Percentiles rank a stretch among this genome's conserved stretches.
These are phyloP conservation scores for Saccharomyces hybrid DNA, from an alignment of 1,139 yeast genomes.

Conservation along the genomic window DNA sequence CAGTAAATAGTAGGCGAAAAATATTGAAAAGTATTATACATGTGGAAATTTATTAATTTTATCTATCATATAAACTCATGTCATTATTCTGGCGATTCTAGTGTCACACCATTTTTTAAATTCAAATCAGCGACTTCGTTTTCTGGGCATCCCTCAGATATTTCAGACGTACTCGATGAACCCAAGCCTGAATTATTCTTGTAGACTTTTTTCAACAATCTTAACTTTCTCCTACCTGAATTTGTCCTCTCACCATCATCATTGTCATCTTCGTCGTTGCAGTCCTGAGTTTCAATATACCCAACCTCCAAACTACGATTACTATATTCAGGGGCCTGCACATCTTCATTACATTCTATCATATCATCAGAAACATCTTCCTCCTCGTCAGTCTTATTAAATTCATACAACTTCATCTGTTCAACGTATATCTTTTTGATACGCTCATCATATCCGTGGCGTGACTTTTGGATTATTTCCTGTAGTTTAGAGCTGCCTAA, in stretches of 20 bases:
- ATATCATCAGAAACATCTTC: constrained; percentile 4
- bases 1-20: neutral
- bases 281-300: constrained; percentile 6
- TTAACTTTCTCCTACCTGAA: constrained; percentile 23
- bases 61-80: neutral
- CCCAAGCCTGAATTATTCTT: neutral
- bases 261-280: constrained; percentile 8
- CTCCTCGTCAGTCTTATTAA: constrained; percentile 19
- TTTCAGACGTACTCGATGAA: neutral
- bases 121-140: neutral
- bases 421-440: constrained; percentile 14
- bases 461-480: constrained; percentile 29
- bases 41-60: neutral
- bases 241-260: constrained; percentile 11
- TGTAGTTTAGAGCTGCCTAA: constrained; percentile 30
- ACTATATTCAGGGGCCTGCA: constrained; percentile 13
- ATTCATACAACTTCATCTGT: constrained; percentile 21
- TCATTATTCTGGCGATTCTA: neutral
- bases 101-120: neutral
- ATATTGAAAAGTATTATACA: neutral
- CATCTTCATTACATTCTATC: neutral
- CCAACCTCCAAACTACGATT: constrained; percentile 26
- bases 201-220: constrained; percentile 22
- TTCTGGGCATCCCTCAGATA: neutral
- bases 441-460: constrained; percentile 26